These are phyloP conservation scores for Sphagnum contortum DNA, from an alignment of 225 moss, liverwort and hornwort species.

Conservation along the genomic window DNA sequence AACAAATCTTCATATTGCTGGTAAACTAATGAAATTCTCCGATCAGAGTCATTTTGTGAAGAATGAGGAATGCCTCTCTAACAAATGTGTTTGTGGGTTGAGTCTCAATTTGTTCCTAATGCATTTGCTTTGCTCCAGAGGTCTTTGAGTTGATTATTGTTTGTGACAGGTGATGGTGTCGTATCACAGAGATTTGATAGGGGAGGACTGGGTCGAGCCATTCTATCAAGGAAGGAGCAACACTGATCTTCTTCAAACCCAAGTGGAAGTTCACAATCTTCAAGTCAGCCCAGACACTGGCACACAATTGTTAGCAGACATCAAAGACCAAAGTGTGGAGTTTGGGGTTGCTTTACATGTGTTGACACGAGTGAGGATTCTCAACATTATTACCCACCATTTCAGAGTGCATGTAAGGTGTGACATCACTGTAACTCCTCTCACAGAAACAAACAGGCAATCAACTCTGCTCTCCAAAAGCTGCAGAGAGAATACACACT, in stretches of 20 bases:
- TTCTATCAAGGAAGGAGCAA: slow-evolving; percentile 8
- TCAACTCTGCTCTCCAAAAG: slow-evolving; percentile 7
- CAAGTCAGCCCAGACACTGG: slow-evolving; percentile 3
- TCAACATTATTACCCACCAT: slow-evolving; percentile 12
- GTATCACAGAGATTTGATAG: slow-evolving; percentile 8
- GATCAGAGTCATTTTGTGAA: too few relatives aligned
- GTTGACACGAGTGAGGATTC: slow-evolving; percentile 3
- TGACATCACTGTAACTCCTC: slow-evolving; percentile 1
- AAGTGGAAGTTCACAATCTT: slow-evolving; percentile 9
- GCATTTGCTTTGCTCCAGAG: too few relatives aligned
- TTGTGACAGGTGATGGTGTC: slow-evolving; percentile 8
- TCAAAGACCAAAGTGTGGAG: slow-evolving; percentile 3
- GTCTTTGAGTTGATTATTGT: too few relatives aligned
- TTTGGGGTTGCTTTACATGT: slow-evolving; percentile 4
- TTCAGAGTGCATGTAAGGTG: slow-evolving; percentile 6
- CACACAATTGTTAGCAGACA: slow-evolving; percentile 3
- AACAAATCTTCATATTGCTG: too few relatives aligned
- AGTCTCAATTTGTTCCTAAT: too few relatives aligned
- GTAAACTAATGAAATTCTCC: too few relatives aligned
- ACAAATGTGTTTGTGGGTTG: too few relatives aligned
- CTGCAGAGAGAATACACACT: slow-evolving; percentile 1
- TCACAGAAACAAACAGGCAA: background rate
- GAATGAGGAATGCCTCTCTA: too few relatives aligned
- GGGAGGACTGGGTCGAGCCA: slow-evolving; percentile 7
- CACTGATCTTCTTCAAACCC: slow-evolving; percentile 4